phyloP scores from a whole-genome alignment of 768 basidiomycete genomes.

The Lactifluus subvellereus region DNA sequence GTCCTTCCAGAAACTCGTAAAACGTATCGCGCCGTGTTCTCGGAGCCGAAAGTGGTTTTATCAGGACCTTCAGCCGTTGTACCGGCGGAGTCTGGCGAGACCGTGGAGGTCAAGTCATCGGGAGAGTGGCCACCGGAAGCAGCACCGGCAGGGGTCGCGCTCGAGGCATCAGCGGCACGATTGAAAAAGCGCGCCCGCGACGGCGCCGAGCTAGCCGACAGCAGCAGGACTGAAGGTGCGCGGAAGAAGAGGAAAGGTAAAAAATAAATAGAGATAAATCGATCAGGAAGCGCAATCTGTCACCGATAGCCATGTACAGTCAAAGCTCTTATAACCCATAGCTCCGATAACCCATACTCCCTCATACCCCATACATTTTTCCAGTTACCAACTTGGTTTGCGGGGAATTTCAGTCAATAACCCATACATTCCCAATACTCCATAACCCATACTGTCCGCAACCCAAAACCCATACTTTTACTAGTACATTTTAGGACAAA shows the following conservation, averaged over 20 bases:
- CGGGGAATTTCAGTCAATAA: too few relatives aligned
- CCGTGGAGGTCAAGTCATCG: not conserved
- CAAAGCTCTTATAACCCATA: too few relatives aligned
- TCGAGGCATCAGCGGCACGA: conserved; percentile 1
- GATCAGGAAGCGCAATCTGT: not conserved
- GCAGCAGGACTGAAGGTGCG: not conserved
- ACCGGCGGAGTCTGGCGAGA: not conserved
- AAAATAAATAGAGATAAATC: conserved; percentile 1
- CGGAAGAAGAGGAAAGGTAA: conserved; percentile 22
- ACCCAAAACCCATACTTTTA: too few relatives aligned
- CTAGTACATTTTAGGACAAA: too few relatives aligned
- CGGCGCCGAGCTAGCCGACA: not conserved
- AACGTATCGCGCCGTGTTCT: conserved; percentile 74
- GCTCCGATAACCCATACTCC: too few relatives aligned
- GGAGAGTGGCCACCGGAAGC: not conserved
- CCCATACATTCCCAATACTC: too few relatives aligned
- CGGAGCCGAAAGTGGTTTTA: conserved; percentile 63
- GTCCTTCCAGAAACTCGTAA: conserved; percentile 60
- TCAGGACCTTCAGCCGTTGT: conserved; percentile 30
- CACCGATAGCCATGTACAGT: not conserved
- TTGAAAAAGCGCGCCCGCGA: conserved; percentile 1
- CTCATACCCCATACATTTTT: too few relatives aligned
- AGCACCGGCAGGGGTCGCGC: not conserved
- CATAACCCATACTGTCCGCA: too few relatives aligned
- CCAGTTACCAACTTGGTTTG: too few relatives aligned